A percentile compares a stretch with the other conserved stretches of the same genome.
These are phyloP conservation scores for Melanogaster broomeanus DNA, from an alignment of 768 basidiomycete species.

Conservation along the genomic window DNA sequence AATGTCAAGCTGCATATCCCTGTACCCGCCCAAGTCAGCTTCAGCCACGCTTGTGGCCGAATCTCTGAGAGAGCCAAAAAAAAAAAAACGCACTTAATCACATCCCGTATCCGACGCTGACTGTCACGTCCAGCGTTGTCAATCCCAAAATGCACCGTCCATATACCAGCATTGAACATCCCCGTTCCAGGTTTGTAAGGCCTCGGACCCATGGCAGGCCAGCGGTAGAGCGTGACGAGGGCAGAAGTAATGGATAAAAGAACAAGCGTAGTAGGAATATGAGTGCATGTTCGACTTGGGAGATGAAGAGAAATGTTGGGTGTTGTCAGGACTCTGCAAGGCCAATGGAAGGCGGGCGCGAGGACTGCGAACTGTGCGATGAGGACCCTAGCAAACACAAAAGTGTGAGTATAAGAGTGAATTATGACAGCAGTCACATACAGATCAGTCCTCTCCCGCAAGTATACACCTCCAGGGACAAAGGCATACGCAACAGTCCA, in stretches of 20 bases:
- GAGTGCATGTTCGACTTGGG: conserved; percentile 23
- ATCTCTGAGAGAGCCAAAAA: background rate
- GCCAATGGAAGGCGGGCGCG: conserved; percentile 48
- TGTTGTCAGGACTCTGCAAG: conserved; percentile 10
- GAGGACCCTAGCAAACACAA: conserved; percentile 45
- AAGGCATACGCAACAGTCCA: conserved; percentile 92
- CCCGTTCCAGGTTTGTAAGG: conserved; percentile 67
- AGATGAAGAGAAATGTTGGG: conserved; percentile 7
- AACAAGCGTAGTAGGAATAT: conserved; percentile 37
- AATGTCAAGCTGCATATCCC: conserved; percentile 85
- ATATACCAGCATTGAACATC: conserved; percentile 81
- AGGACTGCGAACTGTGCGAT: conserved; percentile 53
- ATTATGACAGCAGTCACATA: conserved; percentile 36
- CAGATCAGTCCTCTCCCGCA: conserved; percentile 79
- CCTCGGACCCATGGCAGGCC: conserved; percentile 48
- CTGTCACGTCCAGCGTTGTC: conserved; percentile 37
- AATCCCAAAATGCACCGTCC: conserved; percentile 90
- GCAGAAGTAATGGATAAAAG: conserved; percentile 49
- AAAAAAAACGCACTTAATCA: conserved; percentile 59
- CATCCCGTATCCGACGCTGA: conserved; percentile 34
- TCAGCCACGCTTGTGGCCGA: background rate
- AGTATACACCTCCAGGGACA: conserved; percentile 73
- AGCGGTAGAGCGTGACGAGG: conserved; percentile 52
- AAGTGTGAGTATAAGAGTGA: background rate
- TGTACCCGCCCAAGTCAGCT: conserved; percentile 19